These are phyloP conservation scores for Trichosporon faecale DNA, from an alignment of 1,284 basidiomycete genomes.

Conservation along the genomic window DNA sequence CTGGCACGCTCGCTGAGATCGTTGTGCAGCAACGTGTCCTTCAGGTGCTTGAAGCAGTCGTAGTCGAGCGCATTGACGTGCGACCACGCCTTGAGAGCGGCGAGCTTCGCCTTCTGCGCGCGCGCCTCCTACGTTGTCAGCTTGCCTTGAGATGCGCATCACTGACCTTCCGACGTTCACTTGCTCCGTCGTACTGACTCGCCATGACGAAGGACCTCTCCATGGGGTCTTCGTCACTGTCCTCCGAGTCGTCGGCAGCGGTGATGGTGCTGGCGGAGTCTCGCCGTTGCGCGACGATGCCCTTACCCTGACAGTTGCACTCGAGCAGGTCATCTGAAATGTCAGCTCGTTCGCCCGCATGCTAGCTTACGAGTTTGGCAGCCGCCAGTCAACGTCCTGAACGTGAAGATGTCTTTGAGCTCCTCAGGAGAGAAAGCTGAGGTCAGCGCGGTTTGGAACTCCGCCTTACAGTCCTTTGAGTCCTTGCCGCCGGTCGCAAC, in stretches of 20 bases:
- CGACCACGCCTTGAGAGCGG: constrained; percentile 79
- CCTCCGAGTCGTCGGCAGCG: constrained; percentile 17
- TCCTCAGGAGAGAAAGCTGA: constrained; percentile 81
- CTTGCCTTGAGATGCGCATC: neutral
- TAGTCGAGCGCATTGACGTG: constrained; percentile 61
- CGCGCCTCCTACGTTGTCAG: constrained; percentile 1
- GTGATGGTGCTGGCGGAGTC: constrained; percentile 15
- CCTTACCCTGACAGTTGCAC: constrained; percentile 60
- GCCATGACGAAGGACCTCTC: constrained; percentile 66
- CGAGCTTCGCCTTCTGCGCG: constrained; percentile 72
- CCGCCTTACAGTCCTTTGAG: constrained; percentile 66
- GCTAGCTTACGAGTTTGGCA: constrained; percentile 71
- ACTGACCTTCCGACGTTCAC: constrained; percentile 52
- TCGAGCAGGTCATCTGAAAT: constrained; percentile 61
- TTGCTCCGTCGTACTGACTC: constrained; percentile 56
- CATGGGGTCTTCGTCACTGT: constrained; percentile 32
- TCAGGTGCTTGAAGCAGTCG: constrained; percentile 57
- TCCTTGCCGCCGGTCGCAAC: constrained; percentile 28
- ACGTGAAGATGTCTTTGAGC: constrained; percentile 86
- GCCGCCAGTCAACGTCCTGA: constrained; percentile 67
- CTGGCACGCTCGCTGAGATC: neutral
- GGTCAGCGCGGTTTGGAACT: constrained; percentile 56
- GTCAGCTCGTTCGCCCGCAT: constrained; percentile 9
- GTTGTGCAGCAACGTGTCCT: constrained; percentile 37
- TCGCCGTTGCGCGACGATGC: constrained; percentile 21